A percentile compares a stretch with the other conserved stretches of the same genome.
These are phyloP conservation scores for Nicotiana attenuata DNA, from an alignment of 257 asterid genomes.

Conservation along the genomic window DNA sequence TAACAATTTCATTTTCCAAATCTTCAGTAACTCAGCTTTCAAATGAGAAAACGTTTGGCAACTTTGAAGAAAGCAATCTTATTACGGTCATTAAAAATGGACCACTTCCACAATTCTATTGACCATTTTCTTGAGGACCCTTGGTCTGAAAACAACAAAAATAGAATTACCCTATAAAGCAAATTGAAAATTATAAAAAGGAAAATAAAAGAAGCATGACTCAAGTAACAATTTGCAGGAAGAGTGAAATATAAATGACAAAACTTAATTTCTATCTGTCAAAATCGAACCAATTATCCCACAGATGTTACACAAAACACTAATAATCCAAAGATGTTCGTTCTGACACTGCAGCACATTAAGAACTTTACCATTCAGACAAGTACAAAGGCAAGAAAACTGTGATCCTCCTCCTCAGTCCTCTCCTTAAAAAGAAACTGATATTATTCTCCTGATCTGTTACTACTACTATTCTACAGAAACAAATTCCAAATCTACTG, in stretches of 20 bases:
- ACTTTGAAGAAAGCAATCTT: neutral
- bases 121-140: slow-evolving; percentile 41
- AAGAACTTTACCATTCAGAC: neutral
- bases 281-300: neutral
- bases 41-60: neutral
- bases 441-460: neutral
- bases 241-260: neutral
- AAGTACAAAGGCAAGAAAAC: neutral
- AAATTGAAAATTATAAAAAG: slow-evolving; percentile 3
- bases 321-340: neutral
- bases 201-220: neutral
- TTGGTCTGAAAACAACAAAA: slow-evolving; percentile 37
- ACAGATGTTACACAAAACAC: neutral
- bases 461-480: neutral
- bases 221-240: slow-evolving; percentile 3
- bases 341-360: neutral
- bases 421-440: neutral
- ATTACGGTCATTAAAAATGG: slow-evolving; percentile 67
- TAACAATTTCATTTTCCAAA: neutral
- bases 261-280: neutral
- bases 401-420: neutral
- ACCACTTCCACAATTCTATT: slow-evolving; percentile 39
- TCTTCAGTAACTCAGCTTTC: neutral
- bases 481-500: neutral
- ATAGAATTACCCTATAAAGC: slow-evolving; percentile 1